Evolutionary conservation across 495 filamentous ascomycete species (phyloP), one percentile per base, ranked within the genome.

Genomic region (Collariella sp.): DNA sequence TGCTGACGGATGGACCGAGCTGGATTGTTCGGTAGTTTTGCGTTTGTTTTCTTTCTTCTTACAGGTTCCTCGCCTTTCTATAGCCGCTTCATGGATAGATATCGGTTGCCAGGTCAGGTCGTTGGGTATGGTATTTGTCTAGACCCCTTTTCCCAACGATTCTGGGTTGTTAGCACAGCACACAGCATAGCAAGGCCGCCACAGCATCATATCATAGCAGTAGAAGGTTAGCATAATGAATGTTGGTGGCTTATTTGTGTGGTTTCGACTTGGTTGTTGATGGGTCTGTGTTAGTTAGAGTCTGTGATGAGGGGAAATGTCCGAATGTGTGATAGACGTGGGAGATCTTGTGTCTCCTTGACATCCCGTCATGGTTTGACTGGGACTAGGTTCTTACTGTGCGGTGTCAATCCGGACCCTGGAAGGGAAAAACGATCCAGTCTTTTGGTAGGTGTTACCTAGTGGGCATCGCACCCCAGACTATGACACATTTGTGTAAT

Each of bases 81-180:
- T 44, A 36, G 40, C 40, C 50, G 44, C 40, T 23, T 23, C 50
- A 52, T 44, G 39, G 50, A 52, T 52, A 50, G 19, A 9, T 10
- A 35, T 18, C 36, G 42, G 22, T 5, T 2, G 39, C n/a, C 40
- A 36, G 50, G 39, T 16, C 40, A 36, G 50, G 50, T 52, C 50
- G 40, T 52, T 52, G 40, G 50, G 50, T 52, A 52, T 36, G 10
- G 26, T 31, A 31, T 31, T 9, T 31, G 26, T 9, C 9, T 19
- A 35, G 5, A n/a, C n/a, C n/a, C n/a, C n/a, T n/a, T n/a, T n/a
- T n/a, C n/a, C 50, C 50, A 26, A 26, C 50, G 50, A 40, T 36
- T 40, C 50, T 52, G 40, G 26, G 7, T 44, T 35, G 9, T 9
- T 31, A 42, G 19, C 40, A 42, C 20, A 42, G 20, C 20, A 23